Percentiles rank a stretch among this genome's conserved stretches.
phyloP scores from a whole-genome alignment of 148 eudicot genomes.

The Spergularia bocconei region DNA sequence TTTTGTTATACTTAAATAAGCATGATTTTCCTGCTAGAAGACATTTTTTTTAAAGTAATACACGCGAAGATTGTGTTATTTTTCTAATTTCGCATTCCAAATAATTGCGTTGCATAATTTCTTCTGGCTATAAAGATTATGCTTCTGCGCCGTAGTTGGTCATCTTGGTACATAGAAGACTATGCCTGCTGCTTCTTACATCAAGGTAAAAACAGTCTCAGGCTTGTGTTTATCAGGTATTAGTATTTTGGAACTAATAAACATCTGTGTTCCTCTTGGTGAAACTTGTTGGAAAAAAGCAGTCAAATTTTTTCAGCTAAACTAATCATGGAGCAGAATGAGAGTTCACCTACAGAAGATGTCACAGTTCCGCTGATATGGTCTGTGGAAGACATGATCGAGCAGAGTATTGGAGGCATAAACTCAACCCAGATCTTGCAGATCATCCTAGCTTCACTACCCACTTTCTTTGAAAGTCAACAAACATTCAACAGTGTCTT shows the following conservation, averaged over 20 bases:
- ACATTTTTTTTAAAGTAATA: too few species aligned
- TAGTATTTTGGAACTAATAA: neutral
- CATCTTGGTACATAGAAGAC: too few species aligned
- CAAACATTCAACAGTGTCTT: conserved; percentile 23
- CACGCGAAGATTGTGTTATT: too few species aligned
- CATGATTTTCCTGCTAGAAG: too few species aligned
- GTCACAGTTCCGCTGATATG: neutral
- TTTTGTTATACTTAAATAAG: too few species aligned
- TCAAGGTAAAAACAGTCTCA: too few species aligned
- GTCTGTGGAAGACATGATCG: conserved; percentile 16
- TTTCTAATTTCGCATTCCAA: too few species aligned
- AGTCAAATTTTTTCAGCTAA: neutral
- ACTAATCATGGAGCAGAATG: neutral
- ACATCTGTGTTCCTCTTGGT: neutral
- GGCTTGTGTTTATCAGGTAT: too few species aligned
- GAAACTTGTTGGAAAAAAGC: neutral
- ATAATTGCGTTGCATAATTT: too few species aligned
- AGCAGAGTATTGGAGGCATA: conserved; percentile 18
- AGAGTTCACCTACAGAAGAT: neutral
- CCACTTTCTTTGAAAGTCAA: conserved; percentile 25
- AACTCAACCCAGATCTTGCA: conserved; percentile 20
- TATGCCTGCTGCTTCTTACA: too few species aligned
- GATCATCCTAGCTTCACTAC: conserved; percentile 14
- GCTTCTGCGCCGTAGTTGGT: too few species aligned
- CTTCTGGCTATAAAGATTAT: too few species aligned